These are phyloP conservation scores for Leptographium procerum DNA, from an alignment of 2,329 filamentous ascomycete species.

Conservation along the genomic window DNA sequence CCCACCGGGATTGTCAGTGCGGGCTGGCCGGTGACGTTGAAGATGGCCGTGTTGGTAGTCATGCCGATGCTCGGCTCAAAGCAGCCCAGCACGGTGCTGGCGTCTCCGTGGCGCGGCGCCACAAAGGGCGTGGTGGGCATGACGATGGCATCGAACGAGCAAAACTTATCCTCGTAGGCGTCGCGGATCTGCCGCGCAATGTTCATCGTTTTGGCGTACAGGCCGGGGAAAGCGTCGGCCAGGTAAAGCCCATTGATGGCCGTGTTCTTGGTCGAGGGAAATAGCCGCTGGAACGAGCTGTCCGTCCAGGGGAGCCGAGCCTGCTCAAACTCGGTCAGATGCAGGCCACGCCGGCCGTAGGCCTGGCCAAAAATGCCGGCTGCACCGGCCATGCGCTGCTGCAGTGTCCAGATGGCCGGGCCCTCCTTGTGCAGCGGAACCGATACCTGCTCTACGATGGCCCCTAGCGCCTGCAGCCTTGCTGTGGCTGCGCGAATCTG, in stretches of 20 bases:
- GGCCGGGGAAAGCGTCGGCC: constrained; percentile 14
- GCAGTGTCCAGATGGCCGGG: constrained; percentile 33
- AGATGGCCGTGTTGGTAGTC: constrained; percentile 31
- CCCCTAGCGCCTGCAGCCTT: constrained; percentile 27
- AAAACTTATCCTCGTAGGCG: constrained; percentile 32
- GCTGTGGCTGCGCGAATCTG: constrained; percentile 23
- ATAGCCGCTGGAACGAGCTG: neutral
- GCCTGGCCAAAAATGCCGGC: constrained; percentile 19
- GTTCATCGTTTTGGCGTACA: constrained; percentile 30
- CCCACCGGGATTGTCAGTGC: constrained; percentile 32
- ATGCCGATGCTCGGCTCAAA: constrained; percentile 31
- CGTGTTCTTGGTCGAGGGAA: neutral
- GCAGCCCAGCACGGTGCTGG: constrained; percentile 19
- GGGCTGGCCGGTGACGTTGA: constrained; percentile 38
- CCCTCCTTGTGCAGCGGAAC: constrained; percentile 34
- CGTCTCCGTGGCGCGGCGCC: constrained; percentile 28
- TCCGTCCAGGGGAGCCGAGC: neutral
- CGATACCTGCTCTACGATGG: constrained; percentile 29
- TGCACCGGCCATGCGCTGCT: constrained; percentile 11
- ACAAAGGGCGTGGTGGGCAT: constrained; percentile 33
- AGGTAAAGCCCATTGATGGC: neutral
- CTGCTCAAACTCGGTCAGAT: constrained; percentile 11
- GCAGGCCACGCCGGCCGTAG: constrained; percentile 13
- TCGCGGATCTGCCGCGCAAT: constrained; percentile 32
- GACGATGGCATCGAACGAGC: constrained; percentile 31